phyloP scores from a whole-genome alignment of 331 rosid species.

The Spiraea crenata region DNA sequence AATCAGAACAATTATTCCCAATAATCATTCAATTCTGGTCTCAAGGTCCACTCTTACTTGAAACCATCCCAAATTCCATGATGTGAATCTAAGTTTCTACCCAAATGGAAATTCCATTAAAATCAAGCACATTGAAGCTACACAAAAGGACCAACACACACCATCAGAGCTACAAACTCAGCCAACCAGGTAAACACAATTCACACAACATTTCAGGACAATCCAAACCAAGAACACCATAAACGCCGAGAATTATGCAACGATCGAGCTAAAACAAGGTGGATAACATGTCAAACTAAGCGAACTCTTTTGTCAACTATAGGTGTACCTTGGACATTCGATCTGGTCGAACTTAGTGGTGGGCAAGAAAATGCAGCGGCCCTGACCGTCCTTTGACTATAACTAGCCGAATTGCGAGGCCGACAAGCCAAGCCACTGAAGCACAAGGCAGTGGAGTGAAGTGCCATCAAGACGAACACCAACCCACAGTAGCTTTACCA shows the following conservation, averaged over 20 bases:
- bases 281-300: not conserved
- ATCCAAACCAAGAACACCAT: not conserved
- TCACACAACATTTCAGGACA: not conserved
- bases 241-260: not conserved
- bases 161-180: not conserved
- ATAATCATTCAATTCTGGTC: not conserved
- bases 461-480: constrained; percentile 51
- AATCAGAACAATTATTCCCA: not conserved
- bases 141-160: not conserved
- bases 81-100: not conserved
- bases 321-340: constrained; percentile 47
- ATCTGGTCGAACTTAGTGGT: constrained; percentile 34
- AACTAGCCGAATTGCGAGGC: constrained; percentile 40
- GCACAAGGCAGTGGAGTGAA: constrained; percentile 51
- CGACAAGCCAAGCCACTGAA: constrained; percentile 32
- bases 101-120: not conserved
- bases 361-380: constrained; percentile 39
- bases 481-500: not conserved
- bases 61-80: not conserved
- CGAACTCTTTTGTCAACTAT: not conserved
- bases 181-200: not conserved
- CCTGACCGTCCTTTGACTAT: constrained; percentile 34
- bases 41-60: not conserved
- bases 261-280: not conserved
- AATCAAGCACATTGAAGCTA: not conserved